These are phyloP conservation scores for Simplicillium sp. DNA, from an alignment of 2,329 filamentous ascomycete genomes.

Conservation along the genomic window DNA sequence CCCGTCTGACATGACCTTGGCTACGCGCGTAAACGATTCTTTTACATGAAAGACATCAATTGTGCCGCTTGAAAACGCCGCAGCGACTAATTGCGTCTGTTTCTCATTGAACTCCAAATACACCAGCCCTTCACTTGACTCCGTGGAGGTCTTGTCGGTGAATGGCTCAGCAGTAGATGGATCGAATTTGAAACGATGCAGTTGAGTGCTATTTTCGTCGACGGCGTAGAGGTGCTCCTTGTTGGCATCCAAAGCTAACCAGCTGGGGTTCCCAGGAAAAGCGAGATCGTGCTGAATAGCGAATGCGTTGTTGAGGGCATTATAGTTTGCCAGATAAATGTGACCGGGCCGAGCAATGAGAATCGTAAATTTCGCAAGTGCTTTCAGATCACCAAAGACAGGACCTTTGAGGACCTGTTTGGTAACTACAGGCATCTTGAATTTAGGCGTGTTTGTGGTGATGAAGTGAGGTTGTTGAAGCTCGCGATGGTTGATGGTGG, in stretches of 20 bases:
- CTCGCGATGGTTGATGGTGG: not conserved
- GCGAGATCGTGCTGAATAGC: constrained; percentile 20
- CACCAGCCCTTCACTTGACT: constrained; percentile 33
- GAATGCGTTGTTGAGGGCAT: constrained; percentile 24
- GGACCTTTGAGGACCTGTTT: no score
- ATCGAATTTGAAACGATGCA: constrained; percentile 30
- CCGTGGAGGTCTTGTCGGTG: constrained; percentile 14
- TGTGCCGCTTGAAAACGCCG: constrained; percentile 28
- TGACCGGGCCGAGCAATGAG: constrained; percentile 29
- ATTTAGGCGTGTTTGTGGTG: not conserved
- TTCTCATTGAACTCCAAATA: constrained; percentile 36
- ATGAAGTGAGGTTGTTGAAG: not conserved
- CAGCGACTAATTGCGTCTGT: constrained; percentile 32
- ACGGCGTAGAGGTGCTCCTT: constrained; percentile 31
- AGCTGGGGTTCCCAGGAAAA: constrained; percentile 31
- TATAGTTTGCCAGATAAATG: constrained; percentile 31
- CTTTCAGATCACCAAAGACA: not conserved
- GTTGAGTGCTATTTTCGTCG: constrained; percentile 32
- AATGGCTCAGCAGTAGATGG: constrained; percentile 17
- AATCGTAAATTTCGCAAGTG: constrained; percentile 15
- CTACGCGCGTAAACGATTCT: constrained; percentile 22
- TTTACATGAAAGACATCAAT: constrained; percentile 37
- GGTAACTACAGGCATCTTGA: no score
- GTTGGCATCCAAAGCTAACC: constrained; percentile 32
- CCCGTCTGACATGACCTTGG: constrained; percentile 25